phyloP scores from a whole-genome alignment of 139 green algal genomes.

The Chlamydomonas schloesseri region DNA sequence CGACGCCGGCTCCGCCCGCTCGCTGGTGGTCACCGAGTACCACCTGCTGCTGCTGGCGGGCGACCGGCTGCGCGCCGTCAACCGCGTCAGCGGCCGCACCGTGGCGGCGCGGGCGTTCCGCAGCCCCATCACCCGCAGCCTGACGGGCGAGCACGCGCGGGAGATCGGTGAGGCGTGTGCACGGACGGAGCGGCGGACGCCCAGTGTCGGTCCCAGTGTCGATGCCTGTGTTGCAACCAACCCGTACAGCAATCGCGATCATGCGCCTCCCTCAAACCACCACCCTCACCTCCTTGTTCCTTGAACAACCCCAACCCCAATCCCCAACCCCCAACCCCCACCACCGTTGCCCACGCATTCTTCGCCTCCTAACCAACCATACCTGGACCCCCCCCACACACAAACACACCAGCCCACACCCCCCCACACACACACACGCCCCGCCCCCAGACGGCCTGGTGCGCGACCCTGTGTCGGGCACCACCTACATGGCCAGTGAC shows the following conservation, averaged over 20 bases:
- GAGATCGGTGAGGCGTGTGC: slow-evolving; percentile 48
- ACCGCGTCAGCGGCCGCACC: slow-evolving; percentile 68
- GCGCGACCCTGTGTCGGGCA: slow-evolving; percentile 40
- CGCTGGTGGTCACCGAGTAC: slow-evolving; percentile 80
- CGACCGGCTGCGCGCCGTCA: slow-evolving; percentile 71
- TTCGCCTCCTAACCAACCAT: too few relatives aligned
- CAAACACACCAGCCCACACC: not conserved
- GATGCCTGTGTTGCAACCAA: too few relatives aligned
- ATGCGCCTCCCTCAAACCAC: too few relatives aligned
- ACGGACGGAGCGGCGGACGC: too few relatives aligned
- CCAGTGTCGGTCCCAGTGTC: too few relatives aligned
- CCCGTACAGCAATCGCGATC: too few relatives aligned
- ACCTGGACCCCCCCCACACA: too few relatives aligned
- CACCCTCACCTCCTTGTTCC: too few relatives aligned
- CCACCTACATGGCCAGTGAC: slow-evolving; percentile 49
- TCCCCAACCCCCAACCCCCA: too few relatives aligned
- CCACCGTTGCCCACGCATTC: too few relatives aligned
- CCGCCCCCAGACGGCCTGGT: slow-evolving; percentile 43
- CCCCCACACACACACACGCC: not conserved
- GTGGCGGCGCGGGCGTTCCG: slow-evolving; percentile 42
- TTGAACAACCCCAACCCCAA: too few relatives aligned
- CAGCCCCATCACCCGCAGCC: slow-evolving; percentile 36
- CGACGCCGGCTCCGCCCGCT: slow-evolving; percentile 2
- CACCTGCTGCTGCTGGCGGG: slow-evolving; percentile 84
- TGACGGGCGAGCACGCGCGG: slow-evolving; percentile 1